These are phyloP conservation scores for Geotrichum reessii DNA, from an alignment of 1,139 yeast species.

Conservation along the genomic window DNA sequence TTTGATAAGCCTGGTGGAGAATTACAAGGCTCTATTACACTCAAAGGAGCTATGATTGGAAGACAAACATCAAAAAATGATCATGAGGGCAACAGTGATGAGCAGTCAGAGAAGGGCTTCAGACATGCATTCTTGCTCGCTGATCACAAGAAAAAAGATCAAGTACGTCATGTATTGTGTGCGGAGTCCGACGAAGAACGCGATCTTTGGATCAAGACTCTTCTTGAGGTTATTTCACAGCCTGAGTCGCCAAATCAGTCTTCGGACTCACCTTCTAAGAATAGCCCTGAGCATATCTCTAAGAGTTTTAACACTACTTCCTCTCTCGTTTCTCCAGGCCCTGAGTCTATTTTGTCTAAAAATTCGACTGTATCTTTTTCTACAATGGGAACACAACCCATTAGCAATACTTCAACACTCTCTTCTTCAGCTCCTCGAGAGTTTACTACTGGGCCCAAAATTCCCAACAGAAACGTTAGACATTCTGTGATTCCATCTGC, in stretches of 20 bases:
- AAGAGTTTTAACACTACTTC: background rate
- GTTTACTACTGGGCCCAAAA: background rate
- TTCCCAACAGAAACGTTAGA: background rate
- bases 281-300: background rate
- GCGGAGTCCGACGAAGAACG: constrained; percentile 79
- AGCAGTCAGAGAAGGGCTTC: constrained; percentile 48
- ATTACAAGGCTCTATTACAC: constrained; percentile 50
- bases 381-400: background rate
- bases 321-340: background rate
- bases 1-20: constrained; percentile 58
- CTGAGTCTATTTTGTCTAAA: background rate
- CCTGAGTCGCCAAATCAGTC: constrained; percentile 2
- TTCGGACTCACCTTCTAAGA: background rate
- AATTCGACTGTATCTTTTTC: background rate
- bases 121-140: constrained; percentile 70
- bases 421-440: background rate
- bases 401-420: background rate
- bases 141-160: constrained; percentile 55
- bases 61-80: constrained; percentile 44
- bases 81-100: constrained; percentile 42
- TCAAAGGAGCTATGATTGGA: constrained; percentile 60
- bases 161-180: constrained; percentile 66
- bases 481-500: constrained; percentile 11
- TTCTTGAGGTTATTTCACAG: constrained; percentile 43
- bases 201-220: constrained; percentile 66